Evolutionary conservation across 345 rosid species (phyloP), one percentile per base, ranked within the genome.

Genomic region (Gossypium rotundifolium): DNA sequence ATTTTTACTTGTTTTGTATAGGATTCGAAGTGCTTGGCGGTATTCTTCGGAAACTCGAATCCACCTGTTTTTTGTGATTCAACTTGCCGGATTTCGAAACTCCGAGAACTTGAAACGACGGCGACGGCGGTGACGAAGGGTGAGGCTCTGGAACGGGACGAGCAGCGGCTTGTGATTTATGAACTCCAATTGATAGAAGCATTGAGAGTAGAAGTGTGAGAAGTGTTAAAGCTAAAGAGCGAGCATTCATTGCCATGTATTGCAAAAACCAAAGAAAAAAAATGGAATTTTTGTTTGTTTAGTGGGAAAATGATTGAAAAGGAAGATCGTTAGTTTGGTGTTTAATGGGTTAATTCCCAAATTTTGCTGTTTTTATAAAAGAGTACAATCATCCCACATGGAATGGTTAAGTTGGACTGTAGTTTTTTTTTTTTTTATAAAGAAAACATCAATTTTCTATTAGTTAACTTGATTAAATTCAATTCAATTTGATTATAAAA

Each of bases 21-120:
- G 94, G 98, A 78, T 89, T 93, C n/a, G 88, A 76, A 70, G 71
- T 81, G 80, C 86, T 85, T n/a, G 91, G 92, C 68, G 98, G 98
- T 64, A 89, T 86, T 81, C 65, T 81, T 61, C 88, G 72, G 77
- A 85, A 86, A 85, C 93, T 91, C 2, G 89, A 82, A 44, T 75
- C 74, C 11, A 82, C 87, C 64, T 86, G 78, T 82, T 85, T 62
- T 52, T 72, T 74, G 17, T 84, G 80, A 72, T 73, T 77, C 78
- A 79, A 78, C 75, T 83, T 59, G 29, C 38, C 74, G 46, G 84
- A 68, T 22, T 73, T 78, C 74, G 85, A 75, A 73, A 83, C 84
- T 66, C 80, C 84, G 55, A 72, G 33, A 75, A 65, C 69, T 73
- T 77, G 71, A 29, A 83, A 79, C 65, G 49, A 45, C 49, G 49